These are phyloP conservation scores for Trichosporon coremiiforme DNA, from an alignment of 1,284 basidiomycete genomes.

Conservation along the genomic window DNA sequence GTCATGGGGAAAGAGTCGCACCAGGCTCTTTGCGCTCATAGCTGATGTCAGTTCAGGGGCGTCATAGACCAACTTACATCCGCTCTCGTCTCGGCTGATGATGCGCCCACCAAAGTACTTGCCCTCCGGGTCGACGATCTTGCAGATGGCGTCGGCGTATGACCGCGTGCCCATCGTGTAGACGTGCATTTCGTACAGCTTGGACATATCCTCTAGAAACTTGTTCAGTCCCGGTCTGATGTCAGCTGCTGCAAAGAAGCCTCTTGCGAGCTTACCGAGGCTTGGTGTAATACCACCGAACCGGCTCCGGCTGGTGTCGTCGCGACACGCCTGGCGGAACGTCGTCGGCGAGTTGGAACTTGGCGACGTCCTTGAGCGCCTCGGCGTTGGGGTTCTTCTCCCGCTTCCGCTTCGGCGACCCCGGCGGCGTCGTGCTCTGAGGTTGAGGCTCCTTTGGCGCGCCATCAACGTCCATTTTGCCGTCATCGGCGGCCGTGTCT, in stretches of 20 bases:
- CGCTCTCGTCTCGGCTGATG: constrained; percentile 90
- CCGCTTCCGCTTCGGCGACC: constrained; percentile 29
- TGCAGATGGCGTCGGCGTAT: constrained; percentile 93
- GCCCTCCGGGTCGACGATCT: constrained; percentile 85
- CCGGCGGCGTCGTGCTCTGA: constrained; percentile 39
- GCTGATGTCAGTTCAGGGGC: constrained; percentile 33
- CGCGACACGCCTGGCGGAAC: constrained; percentile 60
- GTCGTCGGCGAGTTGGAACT: constrained; percentile 82
- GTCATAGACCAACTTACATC: constrained; percentile 65
- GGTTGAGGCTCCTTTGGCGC: constrained; percentile 42
- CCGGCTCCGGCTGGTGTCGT: constrained; percentile 49
- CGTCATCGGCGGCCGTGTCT: constrained; percentile 46
- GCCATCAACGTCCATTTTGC: constrained; percentile 21
- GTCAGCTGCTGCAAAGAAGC: too few relatives aligned
- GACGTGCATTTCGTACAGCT: constrained; percentile 95
- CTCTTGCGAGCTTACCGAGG: constrained; percentile 81
- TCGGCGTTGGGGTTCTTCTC: constrained; percentile 52
- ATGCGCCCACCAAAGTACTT: constrained; percentile 84
- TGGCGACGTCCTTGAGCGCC: constrained; percentile 73
- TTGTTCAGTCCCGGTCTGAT: constrained; percentile 78
- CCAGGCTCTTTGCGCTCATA: constrained; percentile 73
- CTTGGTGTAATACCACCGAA: constrained; percentile 93
- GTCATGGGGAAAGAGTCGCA: constrained; percentile 90
- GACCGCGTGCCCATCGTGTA: constrained; percentile 99
- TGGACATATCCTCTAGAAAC: constrained; percentile 72